Conservation (phyloP, 257 asterid species). For the Solanum appendiculatum region DNA sequence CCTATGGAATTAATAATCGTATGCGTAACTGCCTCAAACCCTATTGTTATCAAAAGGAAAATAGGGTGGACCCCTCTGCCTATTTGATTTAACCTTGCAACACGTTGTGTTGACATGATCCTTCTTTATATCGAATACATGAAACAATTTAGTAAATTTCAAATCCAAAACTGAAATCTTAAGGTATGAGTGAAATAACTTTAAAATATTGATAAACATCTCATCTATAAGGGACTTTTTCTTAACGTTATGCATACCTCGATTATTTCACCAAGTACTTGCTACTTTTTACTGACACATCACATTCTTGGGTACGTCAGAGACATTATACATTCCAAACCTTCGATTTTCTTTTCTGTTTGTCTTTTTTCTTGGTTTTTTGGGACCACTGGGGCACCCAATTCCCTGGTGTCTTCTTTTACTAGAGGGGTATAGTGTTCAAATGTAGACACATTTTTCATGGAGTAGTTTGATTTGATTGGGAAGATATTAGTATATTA, state of each 20-base stretch:
- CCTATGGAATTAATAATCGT: not conserved
- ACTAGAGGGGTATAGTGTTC: not conserved
- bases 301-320: not conserved
- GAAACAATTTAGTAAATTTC: not conserved
- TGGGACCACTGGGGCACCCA: not conserved
- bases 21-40: not conserved
- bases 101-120: not conserved
- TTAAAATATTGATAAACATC: not conserved
- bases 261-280: not conserved
- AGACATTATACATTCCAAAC: not conserved
- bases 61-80: not conserved
- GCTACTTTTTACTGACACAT: not conserved
- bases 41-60: not conserved
- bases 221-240: not conserved
- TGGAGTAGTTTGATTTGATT: not conserved
- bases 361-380: not conserved
- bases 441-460: not conserved
- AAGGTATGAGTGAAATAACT: not conserved
- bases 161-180: not conserved
- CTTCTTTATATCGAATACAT: not conserved
- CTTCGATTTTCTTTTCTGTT: not conserved
- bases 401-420: not conserved
- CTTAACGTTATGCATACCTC: not conserved
- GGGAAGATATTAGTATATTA: not conserved
- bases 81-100: not conserved